Percentiles rank a stretch among this genome's conserved stretches.
phyloP scores from a whole-genome alignment of 352 stramenopile genomes.

The Phytophthora idaei region DNA sequence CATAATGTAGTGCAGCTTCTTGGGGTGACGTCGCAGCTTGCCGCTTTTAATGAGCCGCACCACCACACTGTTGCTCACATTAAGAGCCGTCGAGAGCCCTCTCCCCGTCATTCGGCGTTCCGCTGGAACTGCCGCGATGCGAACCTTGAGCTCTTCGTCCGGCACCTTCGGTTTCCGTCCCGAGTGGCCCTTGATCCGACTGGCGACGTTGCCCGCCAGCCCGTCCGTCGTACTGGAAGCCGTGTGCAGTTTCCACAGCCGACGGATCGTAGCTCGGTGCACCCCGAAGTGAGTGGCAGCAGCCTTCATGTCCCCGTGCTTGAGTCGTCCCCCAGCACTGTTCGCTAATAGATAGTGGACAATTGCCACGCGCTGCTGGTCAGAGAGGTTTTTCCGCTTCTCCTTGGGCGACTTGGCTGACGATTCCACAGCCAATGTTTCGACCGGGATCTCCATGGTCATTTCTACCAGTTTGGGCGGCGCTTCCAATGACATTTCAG shows the following conservation, averaged over 20 bases:
- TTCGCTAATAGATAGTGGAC: conserved; percentile 44
- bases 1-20: conserved; percentile 49
- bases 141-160: conserved; percentile 40
- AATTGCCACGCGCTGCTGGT: conserved; percentile 39
- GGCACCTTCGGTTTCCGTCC: conserved; percentile 42
- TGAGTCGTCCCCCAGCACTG: conserved; percentile 38
- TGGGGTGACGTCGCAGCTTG: conserved; percentile 42
- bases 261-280: conserved; percentile 39
- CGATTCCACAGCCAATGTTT: neutral
- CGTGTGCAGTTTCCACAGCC: conserved; percentile 40
- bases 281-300: conserved; percentile 41
- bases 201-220: conserved; percentile 34
- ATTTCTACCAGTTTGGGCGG: conserved; percentile 19
- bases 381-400: conserved; percentile 39
- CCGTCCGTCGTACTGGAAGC: conserved; percentile 23
- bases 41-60: conserved; percentile 41
- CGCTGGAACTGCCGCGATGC: conserved; percentile 32
- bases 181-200: conserved; percentile 40
- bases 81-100: conserved; percentile 33
- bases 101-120: conserved; percentile 42
- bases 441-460: conserved; percentile 6
- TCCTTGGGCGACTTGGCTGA: conserved; percentile 15
- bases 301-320: conserved; percentile 43
- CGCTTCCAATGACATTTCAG: conserved; percentile 10
- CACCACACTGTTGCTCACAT: conserved; percentile 44